Percentiles rank a stretch among this genome's conserved stretches.
These are phyloP conservation scores for Starmera stellimalicola DNA, from an alignment of 1,139 yeast species.

Conservation along the genomic window DNA sequence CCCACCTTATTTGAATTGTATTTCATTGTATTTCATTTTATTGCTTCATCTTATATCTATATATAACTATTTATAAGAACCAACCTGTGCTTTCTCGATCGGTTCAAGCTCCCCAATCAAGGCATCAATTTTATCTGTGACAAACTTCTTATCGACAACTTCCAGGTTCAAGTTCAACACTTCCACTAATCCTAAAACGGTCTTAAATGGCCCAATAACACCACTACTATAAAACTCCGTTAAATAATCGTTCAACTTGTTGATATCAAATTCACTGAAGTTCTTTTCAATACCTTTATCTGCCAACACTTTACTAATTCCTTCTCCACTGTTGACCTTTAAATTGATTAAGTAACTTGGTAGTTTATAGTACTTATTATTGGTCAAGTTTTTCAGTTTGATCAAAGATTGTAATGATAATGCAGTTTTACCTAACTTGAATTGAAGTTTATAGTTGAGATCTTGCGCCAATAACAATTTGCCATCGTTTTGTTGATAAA, in stretches of 20 bases:
- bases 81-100: constrained; percentile 5
- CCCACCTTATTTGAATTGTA: too few species aligned
- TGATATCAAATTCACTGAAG: constrained; percentile 14
- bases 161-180: constrained; percentile 10
- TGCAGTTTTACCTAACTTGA: constrained; percentile 34
- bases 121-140: constrained; percentile 7
- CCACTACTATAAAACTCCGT: constrained; percentile 9
- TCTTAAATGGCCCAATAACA: constrained; percentile 6
- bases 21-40: too few species aligned
- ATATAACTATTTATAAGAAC: neutral
- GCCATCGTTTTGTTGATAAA: constrained; percentile 24
- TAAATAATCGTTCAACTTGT: constrained; percentile 2
- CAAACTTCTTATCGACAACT: constrained; percentile 8
- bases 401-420: constrained; percentile 33
- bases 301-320: constrained; percentile 26
- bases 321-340: constrained; percentile 15
- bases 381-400: constrained; percentile 19
- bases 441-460: constrained; percentile 34
- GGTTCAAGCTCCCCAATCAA: constrained; percentile 11
- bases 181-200: constrained; percentile 10
- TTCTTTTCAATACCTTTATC: constrained; percentile 25
- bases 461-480: constrained; percentile 24
- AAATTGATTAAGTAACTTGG: constrained; percentile 12
- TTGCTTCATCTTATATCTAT: too few species aligned
- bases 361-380: constrained; percentile 9